Evolutionary conservation across 495 filamentous ascomycete species (phyloP).

Genomic region (Penicillium ucsense): DNA sequence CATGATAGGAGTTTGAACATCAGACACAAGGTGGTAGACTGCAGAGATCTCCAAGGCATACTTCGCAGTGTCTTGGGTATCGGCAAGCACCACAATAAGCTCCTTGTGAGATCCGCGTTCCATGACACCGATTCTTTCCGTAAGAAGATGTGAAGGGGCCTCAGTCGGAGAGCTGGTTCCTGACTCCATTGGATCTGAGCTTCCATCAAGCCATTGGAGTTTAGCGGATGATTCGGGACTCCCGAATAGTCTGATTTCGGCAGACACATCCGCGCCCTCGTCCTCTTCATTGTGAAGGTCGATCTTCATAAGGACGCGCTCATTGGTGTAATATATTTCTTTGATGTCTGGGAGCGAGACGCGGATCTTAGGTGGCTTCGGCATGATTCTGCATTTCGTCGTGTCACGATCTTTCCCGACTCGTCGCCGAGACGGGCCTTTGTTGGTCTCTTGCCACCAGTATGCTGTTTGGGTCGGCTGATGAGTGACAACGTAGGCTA

Average conservation of each 20-base stretch:
- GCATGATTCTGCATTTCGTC: constrained; percentile 54
- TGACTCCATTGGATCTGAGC: constrained; percentile 7
- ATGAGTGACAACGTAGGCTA: constrained; percentile 52
- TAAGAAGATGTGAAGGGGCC: constrained; percentile 25
- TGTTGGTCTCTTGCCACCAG: constrained; percentile 47
- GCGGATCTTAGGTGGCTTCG: constrained; percentile 86
- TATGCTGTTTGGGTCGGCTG: constrained; percentile 28
- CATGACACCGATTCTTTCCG: constrained; percentile 35
- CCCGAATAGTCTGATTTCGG: constrained; percentile 61
- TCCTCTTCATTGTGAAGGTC: constrained; percentile 77
- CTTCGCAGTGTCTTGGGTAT: constrained; percentile 43
- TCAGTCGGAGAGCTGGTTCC: constrained; percentile 22
- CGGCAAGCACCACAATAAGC: constrained; percentile 23
- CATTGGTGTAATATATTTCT: constrained; percentile 74
- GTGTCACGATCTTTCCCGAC: constrained; percentile 32
- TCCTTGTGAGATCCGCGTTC: constrained; percentile 32
- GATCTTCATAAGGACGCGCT: constrained; percentile 56
- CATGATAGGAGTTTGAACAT: constrained; percentile 73
- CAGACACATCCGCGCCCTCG: constrained; percentile 56
- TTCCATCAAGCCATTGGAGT: constrained; percentile 36
- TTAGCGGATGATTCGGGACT: constrained; percentile 41
- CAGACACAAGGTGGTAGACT: constrained; percentile 67
- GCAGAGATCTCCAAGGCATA: constrained; percentile 64
- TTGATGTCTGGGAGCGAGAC: constrained; percentile 51
- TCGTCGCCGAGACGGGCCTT: constrained; percentile 25